These are phyloP conservation scores for Phytopythium aichiense DNA, from an alignment of 352 stramenopile species.

Conservation along the genomic window DNA sequence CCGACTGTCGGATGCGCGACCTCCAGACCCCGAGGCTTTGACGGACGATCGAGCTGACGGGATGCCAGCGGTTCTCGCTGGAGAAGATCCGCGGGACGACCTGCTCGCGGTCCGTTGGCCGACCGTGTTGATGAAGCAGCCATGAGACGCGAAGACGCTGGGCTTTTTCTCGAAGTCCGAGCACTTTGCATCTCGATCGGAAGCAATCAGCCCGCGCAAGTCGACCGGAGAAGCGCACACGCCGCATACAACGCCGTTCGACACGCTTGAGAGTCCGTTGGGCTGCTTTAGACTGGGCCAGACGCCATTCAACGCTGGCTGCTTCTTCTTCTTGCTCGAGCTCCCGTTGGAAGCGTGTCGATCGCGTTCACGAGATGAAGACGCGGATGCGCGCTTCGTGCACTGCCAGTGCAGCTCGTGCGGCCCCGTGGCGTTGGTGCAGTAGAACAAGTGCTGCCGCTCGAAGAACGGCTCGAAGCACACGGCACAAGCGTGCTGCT, in stretches of 20 bases:
- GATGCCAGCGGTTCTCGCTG: not conserved
- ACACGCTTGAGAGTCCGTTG: conserved; percentile 43
- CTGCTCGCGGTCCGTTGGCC: conserved; percentile 13
- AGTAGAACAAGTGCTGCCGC: conserved; percentile 79
- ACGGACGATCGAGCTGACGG: not conserved
- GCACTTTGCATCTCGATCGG: conserved; percentile 41
- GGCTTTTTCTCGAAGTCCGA: conserved; percentile 53
- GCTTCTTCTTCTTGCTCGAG: conserved; percentile 49
- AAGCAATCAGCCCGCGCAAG: conserved; percentile 43
- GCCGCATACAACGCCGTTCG: conserved; percentile 50
- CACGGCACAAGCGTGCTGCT: conserved; percentile 52
- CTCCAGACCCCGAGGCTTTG: not conserved
- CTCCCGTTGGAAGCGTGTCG: conserved; percentile 10
- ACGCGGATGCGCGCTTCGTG: conserved; percentile 37
- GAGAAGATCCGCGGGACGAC: not conserved
- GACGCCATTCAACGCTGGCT: conserved; percentile 48
- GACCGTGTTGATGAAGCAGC: conserved; percentile 55
- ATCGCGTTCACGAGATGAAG: conserved; percentile 22
- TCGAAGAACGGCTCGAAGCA: conserved; percentile 73
- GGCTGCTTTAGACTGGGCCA: conserved; percentile 54
- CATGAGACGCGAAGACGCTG: conserved; percentile 56
- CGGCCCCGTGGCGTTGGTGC: conserved; percentile 24
- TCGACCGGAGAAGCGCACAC: conserved; percentile 53
- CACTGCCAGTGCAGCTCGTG: conserved; percentile 80
- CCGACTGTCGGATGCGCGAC: not conserved